Base-by-base conservation (phyloP, 2,329 filamentous ascomycete species). In the Diaporthe sp. region DNA sequence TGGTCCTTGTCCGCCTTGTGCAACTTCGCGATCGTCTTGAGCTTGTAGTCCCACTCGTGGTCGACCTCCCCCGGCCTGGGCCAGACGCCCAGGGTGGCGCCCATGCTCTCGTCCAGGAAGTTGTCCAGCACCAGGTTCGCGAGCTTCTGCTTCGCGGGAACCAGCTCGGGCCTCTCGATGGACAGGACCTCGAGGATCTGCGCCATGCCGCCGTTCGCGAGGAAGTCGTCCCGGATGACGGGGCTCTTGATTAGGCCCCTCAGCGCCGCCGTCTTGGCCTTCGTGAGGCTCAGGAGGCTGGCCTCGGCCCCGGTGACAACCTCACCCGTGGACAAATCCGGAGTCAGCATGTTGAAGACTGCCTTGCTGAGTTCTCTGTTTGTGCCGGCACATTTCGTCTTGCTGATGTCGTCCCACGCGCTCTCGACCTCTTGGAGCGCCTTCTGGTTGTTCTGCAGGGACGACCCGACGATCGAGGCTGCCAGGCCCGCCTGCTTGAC, bases 21-120 rank as follows among this genome's bases (percentile, higher is more conserved):
- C 68, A 80, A 79, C 80, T 83, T 82, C 77, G 82, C 82, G 61
- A 88, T 83, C 70, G 80, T 79, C 61, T 82, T 83, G 7, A 90
- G 84, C 74, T 90, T 86, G 80, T 88, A 89, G 78, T 90, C 90
- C 90, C 91, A 92, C 55, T 88, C 89, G 76, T 90, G 88, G 1
- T 83, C 84, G 37, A 83, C 49, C 12, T 82, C 22, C 77, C 79
- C 25, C 77, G 76, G 19, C 80, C 83, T 84, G 0, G 91, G 91
- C 90, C 90, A 93, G 77, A 90, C 83, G 0, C 90, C 90, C 25
- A 88, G 77, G 34, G 85, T 84, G 3, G 91, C 91, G 55, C 91
- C 91, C 87, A 92, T 91, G 74, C 89, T 87, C 77, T 89, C 87
- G 79, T 94, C 92, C n/a, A 94, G 84, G 80, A 94, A 94, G 76